Base-by-base conservation (phyloP, 495 filamentous ascomycete species). In the Astrothelium subdiscretum region DNA sequence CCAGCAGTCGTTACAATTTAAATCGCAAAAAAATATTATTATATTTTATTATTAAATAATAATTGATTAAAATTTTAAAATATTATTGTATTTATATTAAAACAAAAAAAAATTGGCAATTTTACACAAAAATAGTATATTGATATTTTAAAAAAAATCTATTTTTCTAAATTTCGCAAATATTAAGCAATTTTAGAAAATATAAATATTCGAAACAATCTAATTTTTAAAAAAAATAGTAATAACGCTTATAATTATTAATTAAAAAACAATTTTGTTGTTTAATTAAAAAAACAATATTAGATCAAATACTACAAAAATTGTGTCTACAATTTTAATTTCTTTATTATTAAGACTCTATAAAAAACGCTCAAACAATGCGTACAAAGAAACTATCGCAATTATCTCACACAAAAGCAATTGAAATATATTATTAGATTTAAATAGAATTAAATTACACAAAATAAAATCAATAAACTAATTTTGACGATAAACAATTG, bases 41-140 rank as follows among this genome's bases (percentile, higher is more conserved):
- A 60, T 42, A 44, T 24, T 60, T 10, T 42, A 60, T 40, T 60
- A 60, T 38, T 60, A 27, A 31, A 42, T 15, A 42, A 42, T 24
- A 42, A 42, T 60, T 38, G 32, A 24, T 24, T 60, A 27, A 24
- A 60, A 60, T 40, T 60, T 38, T 24, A 60, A 60, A 24, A 60
- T n/a, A 12, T 15, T 22, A 32, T 24, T 60, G 12, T 60, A 38
- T 40, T 27, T 60, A 15, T 60, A 60, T 27, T 60, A 27, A 31
- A 22, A 60, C n/a, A 3, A 60, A 60, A 24, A 60, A 40, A 22
- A 24, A 5, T 31, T 60, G 24, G 31, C 42, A 60, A 60, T 60
- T 22, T 40, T 3, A 60, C 13, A 38, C 12, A 32, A 60, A 31
- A 60, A 11, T 15, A 12, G n/a, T 60, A 60, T 60, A 42, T 60